Base-by-base conservation (phyloP, 306 rosid genomes). In the Dalbergia cultrata region DNA sequence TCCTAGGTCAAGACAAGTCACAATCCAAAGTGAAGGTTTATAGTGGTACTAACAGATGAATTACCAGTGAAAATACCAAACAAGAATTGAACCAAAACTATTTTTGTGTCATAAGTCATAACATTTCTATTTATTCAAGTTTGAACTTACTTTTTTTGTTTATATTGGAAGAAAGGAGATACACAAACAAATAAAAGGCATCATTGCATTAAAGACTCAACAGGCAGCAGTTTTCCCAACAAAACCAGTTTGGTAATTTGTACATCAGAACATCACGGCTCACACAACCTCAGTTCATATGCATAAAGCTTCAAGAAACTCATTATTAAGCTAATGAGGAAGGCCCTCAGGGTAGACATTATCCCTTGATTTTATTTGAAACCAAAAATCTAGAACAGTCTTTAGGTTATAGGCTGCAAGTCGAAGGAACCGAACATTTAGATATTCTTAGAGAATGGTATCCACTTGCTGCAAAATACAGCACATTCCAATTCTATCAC, bases 261-360 rank as follows among this genome's bases (percentile, higher is more conserved):
- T 41, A 47, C 19, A 75, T 44, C 26, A 61, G 39, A 49, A 71
- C 71, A 80, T 61, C 65, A 45, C 34, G 33, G 12, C 39, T 33
- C 49, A 61, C 1, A 63, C 53, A 50, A 74, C 70, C 41, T 37
- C n/a, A 47, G n/a, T 49, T 18, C 10, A 79, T 53, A 77, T 75
- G 61, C 45, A 52, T 61, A 76, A 66, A 81, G 72, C 57, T 37
- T 39, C 50, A 76, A 37, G 58, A 70, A 72, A 63, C 14, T 47
- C 76, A 47, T 77, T 5, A 76, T 66, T 41, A 66, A 49, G 41
- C 31, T 26, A 26, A 26, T 26, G 31, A 26, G 31, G 31, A 26
- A 26, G 31, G 31, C 31, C 31, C 31, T 26, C 31, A 21, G 22
- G 31, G 31, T 26, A 26, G 31, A 26, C 31, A 26, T 26, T 26